Conservation (phyloP, 2,329 filamentous ascomycete species). For the Rutstroemia sp. region DNA sequence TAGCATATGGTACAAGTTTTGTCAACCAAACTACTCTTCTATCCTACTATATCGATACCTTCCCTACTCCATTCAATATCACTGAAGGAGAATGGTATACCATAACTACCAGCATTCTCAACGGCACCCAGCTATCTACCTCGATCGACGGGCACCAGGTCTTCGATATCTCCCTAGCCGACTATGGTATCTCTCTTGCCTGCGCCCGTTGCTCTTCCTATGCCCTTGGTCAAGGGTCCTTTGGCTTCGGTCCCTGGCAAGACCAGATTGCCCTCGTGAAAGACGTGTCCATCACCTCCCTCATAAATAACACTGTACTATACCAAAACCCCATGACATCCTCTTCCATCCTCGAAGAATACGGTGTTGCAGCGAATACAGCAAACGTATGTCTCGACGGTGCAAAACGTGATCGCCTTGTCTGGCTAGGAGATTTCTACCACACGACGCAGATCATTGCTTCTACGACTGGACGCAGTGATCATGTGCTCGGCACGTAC, state of each 20-base stretch:
- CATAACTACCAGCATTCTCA: conserved; percentile 23
- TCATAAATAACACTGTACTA: conserved; percentile 26
- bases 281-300: conserved; percentile 28
- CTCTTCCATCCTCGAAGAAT: conserved; percentile 30
- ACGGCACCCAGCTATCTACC: conserved; percentile 24
- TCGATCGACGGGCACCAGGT: conserved; percentile 23
- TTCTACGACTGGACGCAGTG: conserved; percentile 28
- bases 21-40: background rate
- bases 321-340: conserved; percentile 29
- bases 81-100: background rate
- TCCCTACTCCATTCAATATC: background rate
- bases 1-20: background rate
- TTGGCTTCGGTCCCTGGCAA: conserved; percentile 36
- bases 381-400: conserved; percentile 35
- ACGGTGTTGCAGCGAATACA: conserved; percentile 30
- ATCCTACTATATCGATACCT: background rate
- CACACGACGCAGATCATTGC: conserved; percentile 34
- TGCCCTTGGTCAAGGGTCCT: conserved; percentile 26
- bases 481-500: too few relatives aligned
- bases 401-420: conserved; percentile 35
- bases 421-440: conserved; percentile 38
- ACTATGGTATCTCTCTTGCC: too few relatives aligned
- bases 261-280: conserved; percentile 33
- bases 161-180: conserved; percentile 9
- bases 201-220: background rate